Conservation (phyloP, 805 yeast genomes). For the Teunomyces kruisii region DNA sequence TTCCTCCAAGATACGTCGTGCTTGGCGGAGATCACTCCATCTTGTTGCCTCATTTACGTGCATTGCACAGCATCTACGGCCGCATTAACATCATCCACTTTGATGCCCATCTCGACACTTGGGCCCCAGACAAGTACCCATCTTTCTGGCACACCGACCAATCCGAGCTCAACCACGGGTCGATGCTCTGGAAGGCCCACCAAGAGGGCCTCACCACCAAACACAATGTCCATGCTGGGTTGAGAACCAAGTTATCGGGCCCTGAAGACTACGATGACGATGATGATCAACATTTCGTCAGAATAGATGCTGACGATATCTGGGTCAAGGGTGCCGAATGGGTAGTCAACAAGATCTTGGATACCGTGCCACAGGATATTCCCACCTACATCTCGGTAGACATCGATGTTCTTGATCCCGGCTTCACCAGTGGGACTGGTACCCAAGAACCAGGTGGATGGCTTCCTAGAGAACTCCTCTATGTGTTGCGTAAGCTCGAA, state of each 20-base stretch:
- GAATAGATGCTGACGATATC: constrained; percentile 72
- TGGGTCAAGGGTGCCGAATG: constrained; percentile 63
- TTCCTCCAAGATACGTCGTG: constrained; percentile 63
- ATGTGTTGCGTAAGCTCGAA: constrained; percentile 47
- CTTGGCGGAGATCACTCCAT: constrained; percentile 86
- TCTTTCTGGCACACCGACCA: constrained; percentile 58
- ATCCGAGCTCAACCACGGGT: constrained; percentile 73
- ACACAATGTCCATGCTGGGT: constrained; percentile 70
- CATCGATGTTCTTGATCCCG: constrained; percentile 63
- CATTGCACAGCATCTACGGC: constrained; percentile 60
- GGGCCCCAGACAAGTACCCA: constrained; percentile 74
- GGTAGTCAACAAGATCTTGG: constrained; percentile 52
- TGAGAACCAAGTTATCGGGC: constrained; percentile 72
- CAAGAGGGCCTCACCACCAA: constrained; percentile 64
- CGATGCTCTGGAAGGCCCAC: constrained; percentile 81
- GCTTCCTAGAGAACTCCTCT: constrained; percentile 53
- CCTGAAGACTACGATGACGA: constrained; percentile 60
- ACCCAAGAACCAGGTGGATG: constrained; percentile 62
- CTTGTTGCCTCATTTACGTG: constrained; percentile 69
- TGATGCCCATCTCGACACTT: constrained; percentile 83
- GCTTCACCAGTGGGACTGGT: constrained; percentile 58
- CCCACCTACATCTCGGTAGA: constrained; percentile 82
- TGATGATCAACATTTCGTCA: constrained; percentile 70
- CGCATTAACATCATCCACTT: constrained; percentile 74
- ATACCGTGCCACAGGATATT: constrained; percentile 55